Evolutionary conservation across 768 basidiomycete species (phyloP).

Genomic region (Lactarius evosmus): DNA sequence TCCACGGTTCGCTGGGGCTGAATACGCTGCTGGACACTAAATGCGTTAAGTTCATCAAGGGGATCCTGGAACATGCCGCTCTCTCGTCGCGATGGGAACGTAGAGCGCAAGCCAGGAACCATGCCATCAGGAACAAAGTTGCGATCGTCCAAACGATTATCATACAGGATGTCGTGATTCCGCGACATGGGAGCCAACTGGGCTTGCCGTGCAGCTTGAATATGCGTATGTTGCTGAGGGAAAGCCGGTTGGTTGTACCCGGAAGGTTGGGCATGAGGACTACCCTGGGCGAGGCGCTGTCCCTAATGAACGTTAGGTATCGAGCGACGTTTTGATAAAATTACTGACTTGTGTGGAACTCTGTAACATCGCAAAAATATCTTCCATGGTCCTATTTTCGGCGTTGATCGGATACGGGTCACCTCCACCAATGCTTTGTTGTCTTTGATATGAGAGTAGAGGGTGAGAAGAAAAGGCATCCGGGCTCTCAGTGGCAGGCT

Average conservation of each 20-base stretch:
- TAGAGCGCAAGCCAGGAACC: constrained; percentile 77
- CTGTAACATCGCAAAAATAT: constrained; percentile 77
- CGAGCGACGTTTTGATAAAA: constrained; percentile 23
- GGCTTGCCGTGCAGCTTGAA: constrained; percentile 36
- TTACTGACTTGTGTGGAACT: constrained; percentile 67
- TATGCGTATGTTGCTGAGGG: constrained; percentile 32
- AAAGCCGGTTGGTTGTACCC: constrained; percentile 31
- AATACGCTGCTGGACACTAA: constrained; percentile 52
- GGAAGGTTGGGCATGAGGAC: constrained; percentile 29
- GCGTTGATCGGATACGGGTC: constrained; percentile 39
- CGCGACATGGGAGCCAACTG: constrained; percentile 40
- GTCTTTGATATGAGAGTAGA: constrained; percentile 38
- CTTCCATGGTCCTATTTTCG: constrained; percentile 68
- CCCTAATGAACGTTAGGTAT: constrained; percentile 17
- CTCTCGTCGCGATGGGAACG: constrained; percentile 59
- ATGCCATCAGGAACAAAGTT: constrained; percentile 81
- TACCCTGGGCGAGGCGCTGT: constrained; percentile 23
- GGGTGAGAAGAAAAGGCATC: constrained; percentile 45
- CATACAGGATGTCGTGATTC: constrained; percentile 67
- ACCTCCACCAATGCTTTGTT: constrained; percentile 45
- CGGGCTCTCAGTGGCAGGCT: constrained; percentile 44
- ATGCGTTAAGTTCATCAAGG: constrained; percentile 58
- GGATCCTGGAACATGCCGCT: constrained; percentile 53
- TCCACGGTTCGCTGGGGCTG: constrained; percentile 53
- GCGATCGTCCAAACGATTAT: constrained; percentile 70